A percentile compares a stretch with the other conserved stretches of the same genome.
phyloP scores from a whole-genome alignment of 2,329 filamentous ascomycete genomes.

The Sphaerulina vaccinii region DNA sequence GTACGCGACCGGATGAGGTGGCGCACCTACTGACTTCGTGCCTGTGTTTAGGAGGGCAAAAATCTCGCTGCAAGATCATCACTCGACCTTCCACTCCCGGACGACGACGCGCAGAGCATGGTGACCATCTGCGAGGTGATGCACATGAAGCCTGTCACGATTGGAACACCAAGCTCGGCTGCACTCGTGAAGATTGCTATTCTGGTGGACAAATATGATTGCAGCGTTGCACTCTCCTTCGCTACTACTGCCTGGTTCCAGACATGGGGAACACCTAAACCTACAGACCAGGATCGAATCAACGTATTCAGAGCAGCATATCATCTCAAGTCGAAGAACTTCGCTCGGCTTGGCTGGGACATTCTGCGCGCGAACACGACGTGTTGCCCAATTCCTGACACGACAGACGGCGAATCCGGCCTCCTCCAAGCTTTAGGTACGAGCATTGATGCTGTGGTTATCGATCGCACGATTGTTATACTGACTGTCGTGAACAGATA shows the following conservation, averaged over 20 bases:
- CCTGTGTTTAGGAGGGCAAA: slow-evolving; percentile 7
- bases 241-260: not conserved
- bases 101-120: not conserved
- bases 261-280: not conserved
- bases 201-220: slow-evolving; percentile 10
- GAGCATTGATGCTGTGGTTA: no score
- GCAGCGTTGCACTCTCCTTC: not conserved
- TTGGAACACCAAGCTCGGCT: accelerated
- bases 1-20: no score
- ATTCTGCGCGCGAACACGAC: not conserved
- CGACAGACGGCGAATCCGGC: not conserved
- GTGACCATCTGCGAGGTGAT: not conserved
- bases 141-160: not conserved
- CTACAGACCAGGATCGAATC: not conserved
- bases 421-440: not conserved
- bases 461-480: no score
- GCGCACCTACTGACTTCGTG: no score
- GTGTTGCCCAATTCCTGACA: not conserved
- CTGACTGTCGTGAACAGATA: no score
- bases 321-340: not conserved
- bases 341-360: not conserved
- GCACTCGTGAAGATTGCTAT: not conserved
- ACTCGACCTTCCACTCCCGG: not conserved
- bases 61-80: not conserved
- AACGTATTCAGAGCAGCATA: not conserved